Conservation (phyloP, 257 asterid species). For the Solanum gandarillasii region DNA sequence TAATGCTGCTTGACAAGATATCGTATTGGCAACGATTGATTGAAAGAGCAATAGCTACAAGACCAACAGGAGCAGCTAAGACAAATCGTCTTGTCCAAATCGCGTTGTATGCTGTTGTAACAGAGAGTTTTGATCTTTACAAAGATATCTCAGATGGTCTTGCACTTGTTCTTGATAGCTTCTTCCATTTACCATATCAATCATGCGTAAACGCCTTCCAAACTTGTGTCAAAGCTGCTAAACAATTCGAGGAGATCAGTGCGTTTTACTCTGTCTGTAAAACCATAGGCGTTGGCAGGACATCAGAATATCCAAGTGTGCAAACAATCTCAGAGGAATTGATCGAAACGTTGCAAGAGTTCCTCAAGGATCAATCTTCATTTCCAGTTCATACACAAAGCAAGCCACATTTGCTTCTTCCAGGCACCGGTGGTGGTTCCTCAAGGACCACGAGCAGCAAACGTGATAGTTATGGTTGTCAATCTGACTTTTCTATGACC, state of each 20-base stretch:
- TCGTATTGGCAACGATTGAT: conserved; percentile 70
- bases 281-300: conserved; percentile 55
- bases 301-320: conserved; percentile 60
- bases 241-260: conserved; percentile 56
- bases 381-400: conserved; percentile 20
- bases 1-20: conserved; percentile 62
- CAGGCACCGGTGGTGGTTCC: neutral
- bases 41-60: conserved; percentile 64
- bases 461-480: conserved; percentile 26
- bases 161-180: conserved; percentile 53
- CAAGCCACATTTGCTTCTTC: neutral
- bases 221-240: conserved; percentile 59
- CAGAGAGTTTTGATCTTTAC: conserved; percentile 72
- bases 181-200: conserved; percentile 61
- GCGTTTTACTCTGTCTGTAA: conserved; percentile 48
- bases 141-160: conserved; percentile 72
- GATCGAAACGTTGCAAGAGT: conserved; percentile 60
- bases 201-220: conserved; percentile 61
- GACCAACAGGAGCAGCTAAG: conserved; percentile 69
- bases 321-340: conserved; percentile 58
- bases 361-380: conserved; percentile 72
- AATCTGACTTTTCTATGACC: conserved; percentile 34
- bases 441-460: neutral
- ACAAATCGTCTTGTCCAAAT: conserved; percentile 43
- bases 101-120: conserved; percentile 55